Evolutionary conservation across 2,329 filamentous ascomycete genomes (phyloP), one percentile per base, ranked within the genome.

Genomic region (Orbilia javanica): DNA sequence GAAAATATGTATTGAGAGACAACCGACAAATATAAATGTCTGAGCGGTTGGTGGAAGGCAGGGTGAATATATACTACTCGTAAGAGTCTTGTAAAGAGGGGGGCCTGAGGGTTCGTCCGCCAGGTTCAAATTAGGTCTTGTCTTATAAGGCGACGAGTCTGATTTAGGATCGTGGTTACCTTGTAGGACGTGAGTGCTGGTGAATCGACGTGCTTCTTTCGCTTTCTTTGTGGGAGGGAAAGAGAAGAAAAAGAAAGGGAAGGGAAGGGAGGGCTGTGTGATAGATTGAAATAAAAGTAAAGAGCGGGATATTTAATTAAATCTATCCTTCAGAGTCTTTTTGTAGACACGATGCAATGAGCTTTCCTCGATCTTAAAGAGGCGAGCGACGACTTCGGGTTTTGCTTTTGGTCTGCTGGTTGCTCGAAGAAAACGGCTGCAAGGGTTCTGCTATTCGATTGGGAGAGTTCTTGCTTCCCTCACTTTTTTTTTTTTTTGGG

Each of bases 311-410:
- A 48, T 77, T 66, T 70, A 69, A 66, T 60, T 42, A 42, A 44
- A 68, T 64, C 22, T 60, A 70, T 71, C 66, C 66, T 77, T 66
- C 22, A 52, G 53, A 67, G 65, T 77, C 73, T 65, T 53, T 50
- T 65, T 66, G 57, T 65, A 77, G 73, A 77, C 73, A 71, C 57
- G 50, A 64, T 36, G 63, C 42, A 44, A 44, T 44, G 42, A 18
- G 42, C 42, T 25, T 57, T 22, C 22, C 52, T 77, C 60, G 60
- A 71, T 62, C 50, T 66, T 52, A 39, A 46, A 29, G 34, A 67
- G 67, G 62, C 71, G 36, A 52, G 62, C 29, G 25, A 42, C 60
- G 22, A 39, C 36, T 48, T 70, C 25, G 42, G 15, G 7, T 34
- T 66, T 73, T 73, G 52, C 48, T 63, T 72, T 72, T 71, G n/a